phyloP scores from a whole-genome alignment of 495 filamentous ascomycete genomes.

The Penicillium turbatum region DNA sequence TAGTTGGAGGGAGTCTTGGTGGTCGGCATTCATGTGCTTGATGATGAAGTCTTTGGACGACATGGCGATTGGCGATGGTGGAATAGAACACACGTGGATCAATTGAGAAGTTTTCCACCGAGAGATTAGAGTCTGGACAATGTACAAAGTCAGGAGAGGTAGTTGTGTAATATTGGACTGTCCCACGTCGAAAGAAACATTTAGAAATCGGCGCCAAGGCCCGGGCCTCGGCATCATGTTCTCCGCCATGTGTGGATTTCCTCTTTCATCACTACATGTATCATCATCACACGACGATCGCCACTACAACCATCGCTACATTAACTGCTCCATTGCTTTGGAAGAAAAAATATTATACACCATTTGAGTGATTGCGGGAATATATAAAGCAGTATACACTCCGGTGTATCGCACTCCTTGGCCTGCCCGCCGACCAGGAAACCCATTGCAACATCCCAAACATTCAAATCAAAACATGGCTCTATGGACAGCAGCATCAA shows the following conservation, averaged over 20 bases:
- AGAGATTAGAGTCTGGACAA: not conserved
- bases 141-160: not conserved
- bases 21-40: conserved; percentile 78
- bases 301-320: too few species aligned
- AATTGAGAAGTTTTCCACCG: not conserved
- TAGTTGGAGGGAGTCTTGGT: conserved; percentile 58
- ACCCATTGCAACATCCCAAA: not conserved
- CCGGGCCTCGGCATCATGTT: conserved; percentile 17
- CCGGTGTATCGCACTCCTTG: not conserved
- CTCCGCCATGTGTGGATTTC: not conserved
- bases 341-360: not conserved
- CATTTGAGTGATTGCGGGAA: not conserved
- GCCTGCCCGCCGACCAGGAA: not conserved
- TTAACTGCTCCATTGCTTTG: not conserved
- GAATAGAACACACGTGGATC: not conserved
- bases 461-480: conserved; percentile 7
- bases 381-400: conserved; percentile 4
- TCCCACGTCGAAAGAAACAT: not conserved
- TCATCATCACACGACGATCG: too few species aligned
- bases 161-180: not conserved
- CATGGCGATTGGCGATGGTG: conserved; percentile 3
- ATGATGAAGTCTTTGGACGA: conserved; percentile 59
- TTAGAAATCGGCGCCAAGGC: conserved; percentile 18
- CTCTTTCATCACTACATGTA: too few species aligned
- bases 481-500: conserved; percentile 4